Evolutionary conservation across 352 stramenopile genomes (phyloP).

Genomic region (Phytophthora agathidicida): DNA sequence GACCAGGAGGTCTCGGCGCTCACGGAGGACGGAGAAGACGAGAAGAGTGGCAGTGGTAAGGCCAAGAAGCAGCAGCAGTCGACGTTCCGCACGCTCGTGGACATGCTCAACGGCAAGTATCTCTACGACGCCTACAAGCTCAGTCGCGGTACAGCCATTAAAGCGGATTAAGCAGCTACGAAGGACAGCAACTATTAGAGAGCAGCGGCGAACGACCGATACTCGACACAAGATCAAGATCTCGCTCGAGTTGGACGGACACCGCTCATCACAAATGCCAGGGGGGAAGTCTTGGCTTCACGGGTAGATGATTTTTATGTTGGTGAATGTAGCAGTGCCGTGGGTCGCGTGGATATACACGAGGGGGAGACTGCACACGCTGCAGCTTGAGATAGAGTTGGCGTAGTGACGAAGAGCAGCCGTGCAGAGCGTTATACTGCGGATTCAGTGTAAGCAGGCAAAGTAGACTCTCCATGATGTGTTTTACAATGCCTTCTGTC

Average conservation of each 20-base stretch:
- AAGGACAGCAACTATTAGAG: neutral
- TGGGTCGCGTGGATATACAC: conserved; percentile 10
- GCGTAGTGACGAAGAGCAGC: neutral
- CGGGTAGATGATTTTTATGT: conserved; percentile 32
- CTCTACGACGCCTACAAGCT: conserved; percentile 85
- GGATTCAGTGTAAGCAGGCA: neutral
- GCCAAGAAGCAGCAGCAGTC: conserved; percentile 49
- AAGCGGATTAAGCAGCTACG: conserved; percentile 41
- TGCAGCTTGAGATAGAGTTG: neutral
- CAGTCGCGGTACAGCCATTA: conserved; percentile 55
- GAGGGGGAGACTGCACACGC: neutral
- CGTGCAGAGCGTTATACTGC: neutral
- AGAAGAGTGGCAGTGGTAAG: conserved; percentile 60
- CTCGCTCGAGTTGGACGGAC: conserved; percentile 1
- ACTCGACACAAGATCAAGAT: neutral
- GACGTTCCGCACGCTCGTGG: conserved; percentile 73
- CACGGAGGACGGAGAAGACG: conserved; percentile 62
- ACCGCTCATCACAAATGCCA: neutral
- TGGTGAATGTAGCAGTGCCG: conserved; percentile 9
- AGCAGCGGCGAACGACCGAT: neutral
- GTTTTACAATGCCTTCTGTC: neutral
- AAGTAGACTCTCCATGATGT: conserved; percentile 8
- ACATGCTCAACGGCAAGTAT: conserved; percentile 91
- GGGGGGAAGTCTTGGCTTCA: neutral
- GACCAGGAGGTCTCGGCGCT: conserved; percentile 69